Evolutionary conservation across 2,329 filamentous ascomycete genomes (phyloP), one percentile per base, ranked within the genome.

Genomic region (Xylaria sp.): DNA sequence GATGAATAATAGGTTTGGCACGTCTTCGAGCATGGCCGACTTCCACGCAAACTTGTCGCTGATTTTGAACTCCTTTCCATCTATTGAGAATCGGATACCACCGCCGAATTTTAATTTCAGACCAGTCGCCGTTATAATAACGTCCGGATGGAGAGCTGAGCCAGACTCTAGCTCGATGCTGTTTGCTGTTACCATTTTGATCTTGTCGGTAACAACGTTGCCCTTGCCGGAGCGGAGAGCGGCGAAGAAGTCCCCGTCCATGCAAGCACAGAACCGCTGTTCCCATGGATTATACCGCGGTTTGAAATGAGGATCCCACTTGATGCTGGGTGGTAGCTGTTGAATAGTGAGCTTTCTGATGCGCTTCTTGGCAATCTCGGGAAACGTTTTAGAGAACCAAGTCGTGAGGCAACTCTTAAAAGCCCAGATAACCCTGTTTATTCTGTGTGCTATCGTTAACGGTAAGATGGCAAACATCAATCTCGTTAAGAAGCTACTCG

Each of bases 181-280:
- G 6, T 77, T 76, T 2, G 76, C 69, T 0, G 81, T 84, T 2
- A 87, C 80, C 0, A 76, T 80, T 19, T 82, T 77, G 67, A 89
- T 85, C 0, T 73, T 77, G 57, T 82, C 84, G 0, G 85, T 87
- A 1, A 83, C 79, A 2, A 87, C 72, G 33, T 79, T 73, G 1
- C 77, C 75, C 58, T 83, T 83, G 1, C 77, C 75, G 1, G 71
- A 73, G 52, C 78, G 77, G 2, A 87, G 67, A 0, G 82, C 78
- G 47, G 80, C 72, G 75, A 82, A 87, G 69, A 87, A 88, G 69
- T 88, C 85, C 9, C 80, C 83, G 52, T 84, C 79, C 0, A 82
- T 83, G 17, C 77, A 88, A 63, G 92, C 79, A 70, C 92, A 95
- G 7, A 95, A 78, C 0, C 92, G 86, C 74, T 96, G 92, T 57